A percentile compares a stretch with the other conserved stretches of the same genome.
Conservation (phyloP, 306 rosid species). For the Canavalia ensiformis region DNA sequence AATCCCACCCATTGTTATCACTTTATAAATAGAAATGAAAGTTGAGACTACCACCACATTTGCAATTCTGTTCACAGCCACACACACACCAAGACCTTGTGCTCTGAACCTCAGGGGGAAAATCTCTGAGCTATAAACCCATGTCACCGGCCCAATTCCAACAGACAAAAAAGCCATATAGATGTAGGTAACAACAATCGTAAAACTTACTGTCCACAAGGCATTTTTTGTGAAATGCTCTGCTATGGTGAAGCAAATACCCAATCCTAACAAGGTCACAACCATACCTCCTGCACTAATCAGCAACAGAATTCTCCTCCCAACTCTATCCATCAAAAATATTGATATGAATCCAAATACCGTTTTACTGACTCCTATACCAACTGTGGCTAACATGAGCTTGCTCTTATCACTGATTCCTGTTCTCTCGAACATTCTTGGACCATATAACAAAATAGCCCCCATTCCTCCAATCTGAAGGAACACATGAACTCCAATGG, state of each 20-base stretch:
- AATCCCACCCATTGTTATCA: conserved; percentile 72
- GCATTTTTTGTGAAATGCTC: conserved; percentile 43
- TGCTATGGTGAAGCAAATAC: conserved; percentile 60
- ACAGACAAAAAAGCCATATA: conserved; percentile 59
- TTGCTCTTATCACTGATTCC: conserved; percentile 60
- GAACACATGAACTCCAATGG: conserved; percentile 64
- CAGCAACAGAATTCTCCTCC: conserved; percentile 53
- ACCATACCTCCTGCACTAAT: conserved; percentile 59
- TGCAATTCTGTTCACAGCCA: conserved; percentile 62
- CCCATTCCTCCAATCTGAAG: conserved; percentile 62
- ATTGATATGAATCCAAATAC: conserved; percentile 53
- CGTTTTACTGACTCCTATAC: conserved; percentile 62
- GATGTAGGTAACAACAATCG: conserved; percentile 49
- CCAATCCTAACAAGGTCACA: conserved; percentile 47
- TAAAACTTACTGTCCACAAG: conserved; percentile 54
- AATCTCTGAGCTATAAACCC: conserved; percentile 78
- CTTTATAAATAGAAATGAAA: conserved; percentile 62
- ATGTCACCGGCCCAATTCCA: conserved; percentile 73
- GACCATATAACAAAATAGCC: conserved; percentile 62
- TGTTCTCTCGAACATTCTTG: conserved; percentile 68
- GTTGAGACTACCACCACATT: conserved; percentile 57
- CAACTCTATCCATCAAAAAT: conserved; percentile 46
- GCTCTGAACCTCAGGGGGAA: conserved; percentile 71
- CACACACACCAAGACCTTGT: conserved; percentile 63
- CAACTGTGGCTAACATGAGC: conserved; percentile 63